phyloP scores from a whole-genome alignment of 371 early-diverging fungal genomes.

The Rhizopus microsporus region DNA sequence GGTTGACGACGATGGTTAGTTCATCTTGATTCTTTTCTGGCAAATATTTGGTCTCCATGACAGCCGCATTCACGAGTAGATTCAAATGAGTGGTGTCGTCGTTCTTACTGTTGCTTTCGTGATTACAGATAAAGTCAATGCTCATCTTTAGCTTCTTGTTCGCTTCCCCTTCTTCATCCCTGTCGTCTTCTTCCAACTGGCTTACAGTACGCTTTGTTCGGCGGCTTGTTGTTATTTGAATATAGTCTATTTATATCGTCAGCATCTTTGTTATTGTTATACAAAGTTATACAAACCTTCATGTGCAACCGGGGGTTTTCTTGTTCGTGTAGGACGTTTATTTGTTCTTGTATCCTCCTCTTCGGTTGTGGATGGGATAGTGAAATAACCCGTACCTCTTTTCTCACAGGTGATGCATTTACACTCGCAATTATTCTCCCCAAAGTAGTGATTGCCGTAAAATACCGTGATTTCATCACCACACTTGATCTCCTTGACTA shows the following conservation, averaged over 20 bases:
- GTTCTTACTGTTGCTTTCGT: slow-evolving; percentile 16
- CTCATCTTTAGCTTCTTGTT: slow-evolving; percentile 28
- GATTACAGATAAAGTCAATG: slow-evolving; percentile 41
- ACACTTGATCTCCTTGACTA: slow-evolving; percentile 67
- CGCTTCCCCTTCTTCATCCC: background rate
- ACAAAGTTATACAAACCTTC: slow-evolving; percentile 27
- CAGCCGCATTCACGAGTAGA: slow-evolving; percentile 36
- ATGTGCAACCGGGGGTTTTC: slow-evolving; percentile 29
- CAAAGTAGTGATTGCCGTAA: slow-evolving; percentile 92
- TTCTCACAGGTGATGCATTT: slow-evolving; percentile 88
- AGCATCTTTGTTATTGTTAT: background rate
- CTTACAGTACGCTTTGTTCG: slow-evolving; percentile 12
- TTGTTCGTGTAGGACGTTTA: slow-evolving; percentile 37
- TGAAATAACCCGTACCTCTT: slow-evolving; percentile 34
- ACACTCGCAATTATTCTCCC: slow-evolving; percentile 83
- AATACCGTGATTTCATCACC: slow-evolving; percentile 89
- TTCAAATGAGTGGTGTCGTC: slow-evolving; percentile 22
- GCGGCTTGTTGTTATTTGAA: slow-evolving; percentile 1
- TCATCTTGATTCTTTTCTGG: slow-evolving; percentile 8
- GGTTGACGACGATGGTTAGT: slow-evolving; percentile 26
- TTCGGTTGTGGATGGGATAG: slow-evolving; percentile 11
- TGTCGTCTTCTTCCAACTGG: background rate
- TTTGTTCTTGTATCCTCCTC: slow-evolving; percentile 16
- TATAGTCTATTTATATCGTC: slow-evolving; percentile 1
- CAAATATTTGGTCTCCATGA: slow-evolving; percentile 37